Conservation (phyloP, 2,329 filamentous ascomycete genomes). For the Pseudogymnoascus sp. region DNA sequence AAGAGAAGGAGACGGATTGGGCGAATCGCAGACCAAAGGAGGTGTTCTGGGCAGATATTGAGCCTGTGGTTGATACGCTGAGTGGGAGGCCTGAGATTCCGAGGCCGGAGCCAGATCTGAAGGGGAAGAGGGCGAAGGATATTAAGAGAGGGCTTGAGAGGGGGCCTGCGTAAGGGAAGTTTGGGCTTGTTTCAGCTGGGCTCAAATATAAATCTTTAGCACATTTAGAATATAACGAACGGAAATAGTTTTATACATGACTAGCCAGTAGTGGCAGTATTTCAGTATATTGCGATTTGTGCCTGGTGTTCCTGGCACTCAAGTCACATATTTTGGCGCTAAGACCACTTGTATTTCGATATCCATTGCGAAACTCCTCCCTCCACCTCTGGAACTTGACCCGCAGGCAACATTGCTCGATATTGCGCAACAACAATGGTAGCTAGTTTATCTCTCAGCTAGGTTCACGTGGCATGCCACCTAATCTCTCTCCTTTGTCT, state of each 20-base stretch:
- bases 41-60: conserved; percentile 78
- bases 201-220: background rate
- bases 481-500: background rate
- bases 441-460: background rate
- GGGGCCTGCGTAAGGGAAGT: background rate
- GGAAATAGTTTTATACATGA: background rate
- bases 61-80: conserved; percentile 75
- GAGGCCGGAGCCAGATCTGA: conserved; percentile 41
- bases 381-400: background rate
- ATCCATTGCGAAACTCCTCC: background rate
- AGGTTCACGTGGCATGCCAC: background rate
- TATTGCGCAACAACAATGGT: background rate
- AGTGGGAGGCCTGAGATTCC: conserved; percentile 55
- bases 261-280: background rate
- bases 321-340: background rate
- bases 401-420: background rate
- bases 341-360: background rate
- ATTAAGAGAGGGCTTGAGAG: conserved; percentile 44
- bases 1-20: conserved; percentile 88
- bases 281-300: background rate
- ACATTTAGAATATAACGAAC: background rate
- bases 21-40: conserved; percentile 73
- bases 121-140: conserved; percentile 51
- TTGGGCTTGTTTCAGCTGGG: background rate
- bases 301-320: background rate